phyloP scores from a whole-genome alignment of 371 early-diverging fungal genomes.

The Rhizopus microsporus region DNA sequence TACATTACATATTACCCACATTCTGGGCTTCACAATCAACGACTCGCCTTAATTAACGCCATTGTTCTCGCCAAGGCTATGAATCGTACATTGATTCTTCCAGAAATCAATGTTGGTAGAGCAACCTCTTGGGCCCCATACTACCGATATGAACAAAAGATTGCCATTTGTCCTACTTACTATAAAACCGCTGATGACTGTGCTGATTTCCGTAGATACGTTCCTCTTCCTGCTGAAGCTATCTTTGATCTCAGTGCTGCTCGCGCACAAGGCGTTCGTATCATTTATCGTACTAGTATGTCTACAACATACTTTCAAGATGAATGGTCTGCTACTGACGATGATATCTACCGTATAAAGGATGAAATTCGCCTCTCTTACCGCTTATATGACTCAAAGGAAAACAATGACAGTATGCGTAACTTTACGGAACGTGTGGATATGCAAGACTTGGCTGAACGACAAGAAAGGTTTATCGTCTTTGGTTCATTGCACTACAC shows the following conservation, averaged over 20 bases:
- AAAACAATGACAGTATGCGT: conserved; percentile 17
- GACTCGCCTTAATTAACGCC: conserved; percentile 57
- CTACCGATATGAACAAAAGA: background rate
- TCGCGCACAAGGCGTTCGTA: conserved; percentile 27
- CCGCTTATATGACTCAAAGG: conserved; percentile 44
- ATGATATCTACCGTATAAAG: conserved; percentile 28
- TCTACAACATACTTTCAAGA: conserved; percentile 26
- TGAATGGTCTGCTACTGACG: conserved; percentile 11
- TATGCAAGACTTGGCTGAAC: conserved; percentile 32
- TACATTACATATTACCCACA: conserved; percentile 61
- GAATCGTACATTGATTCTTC: conserved; percentile 59
- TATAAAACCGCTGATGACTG: conserved; percentile 22
- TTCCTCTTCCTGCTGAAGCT: conserved; percentile 36
- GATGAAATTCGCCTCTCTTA: conserved; percentile 47
- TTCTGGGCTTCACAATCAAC: conserved; percentile 64
- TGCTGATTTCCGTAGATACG: conserved; percentile 41
- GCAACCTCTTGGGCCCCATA: conserved; percentile 38
- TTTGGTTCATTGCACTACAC: conserved; percentile 52
- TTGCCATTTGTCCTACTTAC: conserved; percentile 8
- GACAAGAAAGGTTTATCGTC: conserved; percentile 43
- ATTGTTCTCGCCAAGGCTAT: conserved; percentile 55
- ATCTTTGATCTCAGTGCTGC: conserved; percentile 40
- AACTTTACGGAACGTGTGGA: conserved; percentile 33
- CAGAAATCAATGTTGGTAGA: conserved; percentile 43
- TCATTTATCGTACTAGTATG: conserved; percentile 35